phyloP scores from a whole-genome alignment of 257 asterid species.

The Mitragyna speciosa region DNA sequence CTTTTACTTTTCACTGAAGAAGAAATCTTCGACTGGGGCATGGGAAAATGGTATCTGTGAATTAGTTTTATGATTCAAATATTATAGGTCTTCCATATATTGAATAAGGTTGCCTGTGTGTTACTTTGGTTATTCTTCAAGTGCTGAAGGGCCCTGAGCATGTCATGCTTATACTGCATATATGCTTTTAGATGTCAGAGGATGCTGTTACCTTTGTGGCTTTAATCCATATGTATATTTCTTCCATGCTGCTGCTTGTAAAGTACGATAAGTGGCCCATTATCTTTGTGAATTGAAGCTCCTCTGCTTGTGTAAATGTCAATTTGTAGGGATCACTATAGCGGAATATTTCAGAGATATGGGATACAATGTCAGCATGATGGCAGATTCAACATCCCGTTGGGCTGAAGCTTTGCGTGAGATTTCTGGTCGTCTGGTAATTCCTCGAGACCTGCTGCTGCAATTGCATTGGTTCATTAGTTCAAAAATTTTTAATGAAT shows the following conservation, averaged over 20 bases:
- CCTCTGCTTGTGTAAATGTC: slow-evolving; percentile 22
- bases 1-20: not conserved
- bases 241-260: not conserved
- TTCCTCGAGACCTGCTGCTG: slow-evolving; percentile 25
- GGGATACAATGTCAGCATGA: slow-evolving; percentile 99
- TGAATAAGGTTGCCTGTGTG: not conserved
- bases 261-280: not conserved
- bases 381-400: slow-evolving; percentile 99
- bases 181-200: not conserved
- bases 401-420: slow-evolving; percentile 99
- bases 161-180: not conserved
- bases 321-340: slow-evolving; percentile 82
- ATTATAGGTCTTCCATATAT: not conserved
- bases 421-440: slow-evolving; percentile 98
- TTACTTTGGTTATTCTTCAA: not conserved
- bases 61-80: not conserved
- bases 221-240: not conserved
- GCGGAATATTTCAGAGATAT: slow-evolving; percentile 99
- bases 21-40: not conserved
- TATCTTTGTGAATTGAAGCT: slow-evolving; percentile 1
- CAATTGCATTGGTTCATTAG: not conserved
- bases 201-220: not conserved
- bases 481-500: not conserved
- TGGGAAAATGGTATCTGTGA: not conserved
- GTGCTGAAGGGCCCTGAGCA: not conserved